Evolutionary conservation across 169 alveolate genomes (phyloP).

Genomic region (Cyclospora cayetanensis): DNA sequence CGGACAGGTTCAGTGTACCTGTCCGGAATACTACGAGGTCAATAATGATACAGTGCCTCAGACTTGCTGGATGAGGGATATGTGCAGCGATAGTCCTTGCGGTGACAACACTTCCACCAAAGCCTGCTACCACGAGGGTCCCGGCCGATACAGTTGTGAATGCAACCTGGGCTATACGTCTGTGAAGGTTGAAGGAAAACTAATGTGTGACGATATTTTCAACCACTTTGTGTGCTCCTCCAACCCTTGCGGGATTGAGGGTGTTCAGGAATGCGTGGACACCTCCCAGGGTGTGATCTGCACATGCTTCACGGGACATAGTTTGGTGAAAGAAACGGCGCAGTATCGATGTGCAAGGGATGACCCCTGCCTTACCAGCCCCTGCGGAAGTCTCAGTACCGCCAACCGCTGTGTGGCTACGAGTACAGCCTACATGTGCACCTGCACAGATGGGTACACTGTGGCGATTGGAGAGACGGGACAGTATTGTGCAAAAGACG

Average conservation of each 20-base stretch:
- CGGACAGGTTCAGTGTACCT: background rate
- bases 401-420: slow-evolving; percentile 13
- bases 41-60: background rate
- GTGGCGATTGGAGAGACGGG: background rate
- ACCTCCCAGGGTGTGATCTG: background rate
- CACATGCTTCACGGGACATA: background rate
- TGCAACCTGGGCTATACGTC: background rate
- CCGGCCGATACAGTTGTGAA: background rate
- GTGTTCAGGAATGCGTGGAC: background rate
- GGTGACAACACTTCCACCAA: background rate
- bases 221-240: background rate
- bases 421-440: background rate
- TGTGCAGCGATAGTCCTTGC: background rate
- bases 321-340: background rate
- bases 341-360: background rate
- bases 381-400: background rate
- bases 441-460: background rate
- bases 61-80: background rate
- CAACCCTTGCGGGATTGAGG: background rate
- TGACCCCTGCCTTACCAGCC: background rate
- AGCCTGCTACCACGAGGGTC: slow-evolving; percentile 13
- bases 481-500: background rate
- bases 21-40: background rate
- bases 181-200: background rate
- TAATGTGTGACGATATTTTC: background rate